Conservation (phyloP, 148 eudicot genomes). For the Salicornia ramosissima region DNA sequence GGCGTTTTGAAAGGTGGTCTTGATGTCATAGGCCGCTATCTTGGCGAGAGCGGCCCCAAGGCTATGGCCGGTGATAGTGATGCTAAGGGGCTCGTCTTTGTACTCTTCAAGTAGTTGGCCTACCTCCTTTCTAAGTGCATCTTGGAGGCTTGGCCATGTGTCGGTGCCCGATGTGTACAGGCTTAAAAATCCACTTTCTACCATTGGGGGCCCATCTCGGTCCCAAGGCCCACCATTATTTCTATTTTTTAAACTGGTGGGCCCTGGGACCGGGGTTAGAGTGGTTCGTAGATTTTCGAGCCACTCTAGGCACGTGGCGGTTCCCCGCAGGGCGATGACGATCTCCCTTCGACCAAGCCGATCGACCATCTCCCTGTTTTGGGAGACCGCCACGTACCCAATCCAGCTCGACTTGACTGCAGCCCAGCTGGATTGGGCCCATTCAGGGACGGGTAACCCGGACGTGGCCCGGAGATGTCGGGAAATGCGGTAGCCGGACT, state of each 20-base stretch:
- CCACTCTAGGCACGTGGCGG: constrained; percentile 85
- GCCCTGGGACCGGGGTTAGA: constrained; percentile 36
- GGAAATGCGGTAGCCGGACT: constrained; percentile 49
- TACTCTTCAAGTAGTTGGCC: constrained; percentile 37
- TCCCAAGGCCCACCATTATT: neutral
- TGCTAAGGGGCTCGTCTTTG: constrained; percentile 45
- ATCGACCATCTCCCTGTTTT: constrained; percentile 46
- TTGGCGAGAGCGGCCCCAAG: constrained; percentile 88
- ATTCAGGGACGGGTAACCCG: constrained; percentile 54
- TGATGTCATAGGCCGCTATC: constrained; percentile 71
- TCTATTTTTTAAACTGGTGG: neutral
- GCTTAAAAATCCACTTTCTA: constrained; percentile 76
- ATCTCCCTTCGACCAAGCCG: constrained; percentile 78
- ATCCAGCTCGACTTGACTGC: constrained; percentile 58
- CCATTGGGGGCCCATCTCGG: constrained; percentile 43
- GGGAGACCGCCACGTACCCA: constrained; percentile 77
- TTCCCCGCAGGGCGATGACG: constrained; percentile 76
- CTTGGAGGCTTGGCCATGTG: constrained; percentile 44
- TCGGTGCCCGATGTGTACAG: constrained; percentile 50
- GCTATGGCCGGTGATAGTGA: constrained; percentile 84
- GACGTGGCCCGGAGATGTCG: constrained; percentile 64
- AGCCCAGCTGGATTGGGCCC: constrained; percentile 41
- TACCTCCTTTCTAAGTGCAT: constrained; percentile 44
- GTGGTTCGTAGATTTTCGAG: constrained; percentile 72
- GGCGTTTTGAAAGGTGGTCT: constrained; percentile 35